Percentiles rank a stretch among this genome's conserved stretches.
Conservation (phyloP, 2,329 filamentous ascomycete genomes). For the Calonectria leucothoes region DNA sequence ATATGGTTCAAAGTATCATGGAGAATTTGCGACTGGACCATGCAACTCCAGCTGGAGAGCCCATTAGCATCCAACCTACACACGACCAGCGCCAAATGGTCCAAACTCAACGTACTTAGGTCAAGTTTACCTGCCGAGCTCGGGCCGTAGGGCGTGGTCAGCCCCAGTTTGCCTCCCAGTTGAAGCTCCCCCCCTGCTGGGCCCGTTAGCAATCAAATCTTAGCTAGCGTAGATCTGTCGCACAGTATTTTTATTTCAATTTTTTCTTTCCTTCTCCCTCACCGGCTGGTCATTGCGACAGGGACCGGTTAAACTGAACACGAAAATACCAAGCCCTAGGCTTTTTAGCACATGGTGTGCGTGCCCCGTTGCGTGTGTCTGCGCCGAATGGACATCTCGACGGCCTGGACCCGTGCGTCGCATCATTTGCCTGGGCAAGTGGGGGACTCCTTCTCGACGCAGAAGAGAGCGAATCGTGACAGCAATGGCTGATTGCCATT, state of each 20-base stretch:
- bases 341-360: slow-evolving; percentile 36
- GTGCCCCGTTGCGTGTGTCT: slow-evolving; percentile 36
- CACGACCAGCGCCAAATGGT: slow-evolving; percentile 19
- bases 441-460: slow-evolving; percentile 27
- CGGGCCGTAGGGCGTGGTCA: slow-evolving; percentile 24
- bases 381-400: slow-evolving; percentile 26
- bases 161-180: slow-evolving; percentile 19
- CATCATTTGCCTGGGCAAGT: slow-evolving; percentile 39
- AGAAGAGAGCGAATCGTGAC: slow-evolving; percentile 29
- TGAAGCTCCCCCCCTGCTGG: slow-evolving; percentile 30
- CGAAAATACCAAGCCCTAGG: slow-evolving; percentile 33
- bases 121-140: slow-evolving; percentile 23
- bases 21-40: not conserved
- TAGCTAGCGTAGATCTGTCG: slow-evolving; percentile 44
- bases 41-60: slow-evolving; percentile 4
- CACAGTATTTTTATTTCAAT: slow-evolving; percentile 34
- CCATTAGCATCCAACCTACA: slow-evolving; percentile 21
- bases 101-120: slow-evolving; percentile 29
- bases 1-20: slow-evolving; percentile 15
- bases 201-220: slow-evolving; percentile 42
- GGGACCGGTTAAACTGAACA: slow-evolving; percentile 38
- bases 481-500: slow-evolving; percentile 22
- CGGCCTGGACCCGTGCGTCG: slow-evolving; percentile 41
- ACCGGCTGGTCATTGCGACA: slow-evolving; percentile 25
- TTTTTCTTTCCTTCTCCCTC: slow-evolving; percentile 16